phyloP scores from a whole-genome alignment of 192 early-diverging fungal genomes.

The Coemansia sp. region DNA sequence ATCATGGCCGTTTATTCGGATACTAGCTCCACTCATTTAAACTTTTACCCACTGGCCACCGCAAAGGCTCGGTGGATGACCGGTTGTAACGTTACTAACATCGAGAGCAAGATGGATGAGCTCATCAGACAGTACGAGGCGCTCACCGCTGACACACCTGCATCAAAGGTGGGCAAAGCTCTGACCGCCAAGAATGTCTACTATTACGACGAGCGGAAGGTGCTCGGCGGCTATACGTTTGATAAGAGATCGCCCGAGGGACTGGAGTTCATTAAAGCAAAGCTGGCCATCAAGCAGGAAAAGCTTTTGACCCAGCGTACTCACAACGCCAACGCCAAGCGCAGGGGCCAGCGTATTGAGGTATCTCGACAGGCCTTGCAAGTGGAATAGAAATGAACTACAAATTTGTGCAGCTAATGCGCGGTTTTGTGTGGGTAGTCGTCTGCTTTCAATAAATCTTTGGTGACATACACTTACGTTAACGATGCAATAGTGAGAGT shows the following conservation, averaged over 20 bases:
- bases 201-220: neutral
- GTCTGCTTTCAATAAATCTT: neutral
- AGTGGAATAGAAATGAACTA: neutral
- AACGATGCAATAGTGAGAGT: neutral
- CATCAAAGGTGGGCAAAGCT: neutral
- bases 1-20: neutral
- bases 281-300: neutral
- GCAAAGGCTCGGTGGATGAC: neutral
- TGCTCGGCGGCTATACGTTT: neutral
- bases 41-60: neutral
- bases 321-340: neutral
- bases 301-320: neutral
- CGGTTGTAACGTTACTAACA: neutral
- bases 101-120: neutral
- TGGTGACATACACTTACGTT: neutral
- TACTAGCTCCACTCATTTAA: neutral
- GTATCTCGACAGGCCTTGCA: neutral
- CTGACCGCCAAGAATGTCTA: neutral
- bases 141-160: neutral
- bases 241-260: constrained; percentile 1
- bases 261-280: neutral
- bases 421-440: neutral
- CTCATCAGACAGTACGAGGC: neutral
- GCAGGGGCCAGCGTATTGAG: neutral
- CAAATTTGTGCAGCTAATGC: neutral